Evolutionary conservation across 2,329 filamentous ascomycete species (phyloP).

Genomic region (Fusarium agapanthi): DNA sequence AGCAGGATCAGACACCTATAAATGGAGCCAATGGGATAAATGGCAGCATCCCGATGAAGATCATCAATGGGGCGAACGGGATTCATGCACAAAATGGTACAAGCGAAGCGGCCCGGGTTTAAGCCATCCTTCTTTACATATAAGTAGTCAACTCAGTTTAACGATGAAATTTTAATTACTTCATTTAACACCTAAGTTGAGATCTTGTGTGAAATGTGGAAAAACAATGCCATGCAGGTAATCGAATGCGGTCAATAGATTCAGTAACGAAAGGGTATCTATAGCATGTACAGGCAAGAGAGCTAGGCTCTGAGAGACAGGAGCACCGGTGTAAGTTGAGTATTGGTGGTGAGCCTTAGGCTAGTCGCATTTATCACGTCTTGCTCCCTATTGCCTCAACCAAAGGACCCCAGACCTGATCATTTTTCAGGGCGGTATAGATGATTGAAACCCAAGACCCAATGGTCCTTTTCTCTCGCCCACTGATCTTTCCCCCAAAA

Average conservation of each 20-base stretch:
- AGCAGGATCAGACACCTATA: neutral
- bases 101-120: neutral
- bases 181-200: rapidly evolving
- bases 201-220: neutral
- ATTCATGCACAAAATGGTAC: neutral
- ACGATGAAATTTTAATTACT: neutral
- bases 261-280: neutral
- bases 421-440: neutral
- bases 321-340: too few relatives aligned
- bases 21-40: neutral
- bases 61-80: neutral
- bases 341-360: too few relatives aligned
- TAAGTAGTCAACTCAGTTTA: rapidly evolving
- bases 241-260: rapidly evolving
- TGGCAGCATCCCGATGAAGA: neutral
- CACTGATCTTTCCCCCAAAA: rapidly evolving
- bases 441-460: neutral
- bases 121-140: rapidly evolving
- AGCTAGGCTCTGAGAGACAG: rapidly evolving
- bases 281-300: rapidly evolving
- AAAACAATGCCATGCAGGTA: rapidly evolving
- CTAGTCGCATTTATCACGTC: rapidly evolving
- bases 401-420: neutral
- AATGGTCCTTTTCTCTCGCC: neutral
- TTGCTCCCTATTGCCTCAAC: too few relatives aligned